Conservation (phyloP, 2,329 filamentous ascomycete species). For the Xylaria sp. region DNA sequence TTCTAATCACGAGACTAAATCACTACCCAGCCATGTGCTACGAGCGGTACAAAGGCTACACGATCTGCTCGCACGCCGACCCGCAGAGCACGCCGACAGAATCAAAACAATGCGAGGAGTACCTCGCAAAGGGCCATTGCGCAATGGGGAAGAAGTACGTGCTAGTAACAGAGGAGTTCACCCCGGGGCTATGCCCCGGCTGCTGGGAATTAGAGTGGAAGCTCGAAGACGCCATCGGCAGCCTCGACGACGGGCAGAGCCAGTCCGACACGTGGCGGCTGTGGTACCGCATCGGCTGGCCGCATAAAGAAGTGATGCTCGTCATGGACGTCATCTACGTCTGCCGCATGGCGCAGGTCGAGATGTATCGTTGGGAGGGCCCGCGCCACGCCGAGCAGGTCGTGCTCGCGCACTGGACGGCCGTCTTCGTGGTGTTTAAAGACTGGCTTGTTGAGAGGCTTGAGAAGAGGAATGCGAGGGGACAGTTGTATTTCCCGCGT, state of each 20-base stretch:
- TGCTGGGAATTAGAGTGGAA: neutral
- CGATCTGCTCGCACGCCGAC: conserved; percentile 16
- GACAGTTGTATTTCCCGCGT: conserved; percentile 21
- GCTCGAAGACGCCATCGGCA: conserved; percentile 16
- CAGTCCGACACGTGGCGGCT: conserved; percentile 20
- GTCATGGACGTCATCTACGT: conserved; percentile 4
- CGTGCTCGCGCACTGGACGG: conserved; percentile 10
- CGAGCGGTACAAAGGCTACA: conserved; percentile 24
- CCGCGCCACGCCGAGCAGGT: conserved; percentile 9
- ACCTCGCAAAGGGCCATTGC: neutral
- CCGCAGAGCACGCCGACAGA: conserved; percentile 18
- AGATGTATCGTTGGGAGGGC: conserved; percentile 12
- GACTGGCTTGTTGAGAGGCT: conserved; percentile 22
- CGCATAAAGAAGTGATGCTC: neutral
- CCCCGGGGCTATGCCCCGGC: neutral
- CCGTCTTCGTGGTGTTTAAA: conserved; percentile 16
- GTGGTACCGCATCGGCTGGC: conserved; percentile 24
- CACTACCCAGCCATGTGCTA: conserved; percentile 13
- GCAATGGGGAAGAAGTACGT: conserved; percentile 16
- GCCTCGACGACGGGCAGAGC: neutral
- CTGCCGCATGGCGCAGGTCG: neutral
- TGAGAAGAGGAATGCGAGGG: conserved; percentile 19
- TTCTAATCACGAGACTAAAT: neutral
- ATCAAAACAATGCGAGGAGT: conserved; percentile 2
- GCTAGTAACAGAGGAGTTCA: neutral